phyloP scores from a whole-genome alignment of 306 rosid genomes.

The Cicer pinnatifidum region DNA sequence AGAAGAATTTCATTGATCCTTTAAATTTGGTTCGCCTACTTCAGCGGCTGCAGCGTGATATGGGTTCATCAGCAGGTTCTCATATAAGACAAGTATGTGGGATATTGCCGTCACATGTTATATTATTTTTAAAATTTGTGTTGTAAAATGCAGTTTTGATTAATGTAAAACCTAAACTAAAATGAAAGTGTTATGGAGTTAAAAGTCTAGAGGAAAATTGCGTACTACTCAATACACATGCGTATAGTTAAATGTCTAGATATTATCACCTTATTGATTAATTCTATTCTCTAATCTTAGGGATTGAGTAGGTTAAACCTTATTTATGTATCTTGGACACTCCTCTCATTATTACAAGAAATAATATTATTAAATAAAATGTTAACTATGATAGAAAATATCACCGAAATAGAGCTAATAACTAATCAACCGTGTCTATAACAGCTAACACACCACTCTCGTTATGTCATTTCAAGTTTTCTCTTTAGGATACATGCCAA shows the following conservation, averaged over 20 bases:
- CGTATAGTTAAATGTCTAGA: neutral
- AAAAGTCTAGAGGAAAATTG: slow-evolving; percentile 24
- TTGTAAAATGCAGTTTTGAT: neutral
- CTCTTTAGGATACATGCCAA: neutral
- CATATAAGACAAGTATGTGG: slow-evolving; percentile 83
- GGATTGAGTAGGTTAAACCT: too few relatives aligned
- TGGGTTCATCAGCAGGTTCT: slow-evolving; percentile 89
- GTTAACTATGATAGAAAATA: neutral
- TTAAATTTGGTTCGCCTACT: slow-evolving; percentile 78
- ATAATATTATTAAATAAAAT: neutral
- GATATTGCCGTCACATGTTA: slow-evolving; percentile 2
- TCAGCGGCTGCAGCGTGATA: slow-evolving; percentile 91
- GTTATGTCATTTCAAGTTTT: slow-evolving; percentile 17
- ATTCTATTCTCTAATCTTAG: too few relatives aligned
- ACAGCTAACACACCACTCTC: neutral
- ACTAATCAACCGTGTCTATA: neutral
- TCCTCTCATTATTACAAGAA: too few relatives aligned
- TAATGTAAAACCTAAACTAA: slow-evolving; percentile 16
- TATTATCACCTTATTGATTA: neutral
- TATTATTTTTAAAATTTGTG: neutral
- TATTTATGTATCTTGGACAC: too few relatives aligned
- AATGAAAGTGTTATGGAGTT: slow-evolving; percentile 4
- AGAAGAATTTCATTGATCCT: slow-evolving; percentile 88
- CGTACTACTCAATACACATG: neutral
- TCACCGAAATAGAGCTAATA: neutral